phyloP scores from a whole-genome alignment of 441 rosid species.

The Erodium trifolium region DNA sequence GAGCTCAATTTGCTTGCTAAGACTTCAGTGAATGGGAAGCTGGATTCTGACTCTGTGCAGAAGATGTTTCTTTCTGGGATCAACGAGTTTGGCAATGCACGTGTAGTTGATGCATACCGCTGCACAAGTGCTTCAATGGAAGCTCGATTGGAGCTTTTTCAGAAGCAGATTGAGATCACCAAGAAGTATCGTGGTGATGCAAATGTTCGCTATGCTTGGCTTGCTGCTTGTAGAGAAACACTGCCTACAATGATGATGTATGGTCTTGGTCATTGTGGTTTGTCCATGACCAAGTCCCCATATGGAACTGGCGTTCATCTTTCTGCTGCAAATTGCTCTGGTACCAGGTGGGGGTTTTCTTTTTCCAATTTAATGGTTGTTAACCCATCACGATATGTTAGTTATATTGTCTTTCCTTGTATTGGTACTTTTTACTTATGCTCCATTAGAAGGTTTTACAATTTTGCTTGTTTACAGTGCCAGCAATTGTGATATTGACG shows the following conservation, averaged over 20 bases:
- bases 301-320: slow-evolving; percentile 81
- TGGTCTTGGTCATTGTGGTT: slow-evolving; percentile 67
- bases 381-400: background rate
- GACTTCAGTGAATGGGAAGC: background rate
- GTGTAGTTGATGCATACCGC: slow-evolving; percentile 33
- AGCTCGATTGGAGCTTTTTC: slow-evolving; percentile 60
- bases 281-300: slow-evolving; percentile 37
- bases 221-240: slow-evolving; percentile 51
- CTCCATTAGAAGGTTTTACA: slow-evolving; percentile 9
- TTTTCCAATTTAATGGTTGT: background rate
- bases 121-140: slow-evolving; percentile 40
- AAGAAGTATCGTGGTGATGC: slow-evolving; percentile 64
- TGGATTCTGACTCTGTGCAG: slow-evolving; percentile 40
- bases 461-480: slow-evolving; percentile 51
- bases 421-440: background rate
- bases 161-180: slow-evolving; percentile 67
- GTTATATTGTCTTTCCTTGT: background rate
- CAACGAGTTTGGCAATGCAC: slow-evolving; percentile 32
- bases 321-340: slow-evolving; percentile 44
- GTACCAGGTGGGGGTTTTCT: slow-evolving; percentile 42
- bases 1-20: too few species aligned
- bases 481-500: slow-evolving; percentile 76
- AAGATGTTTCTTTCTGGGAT: slow-evolving; percentile 50
- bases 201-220: slow-evolving; percentile 82
- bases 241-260: slow-evolving; percentile 34